These are phyloP conservation scores for Eucalyptus erythrocorys DNA, from an alignment of 345 rosid genomes.

Conservation along the genomic window DNA sequence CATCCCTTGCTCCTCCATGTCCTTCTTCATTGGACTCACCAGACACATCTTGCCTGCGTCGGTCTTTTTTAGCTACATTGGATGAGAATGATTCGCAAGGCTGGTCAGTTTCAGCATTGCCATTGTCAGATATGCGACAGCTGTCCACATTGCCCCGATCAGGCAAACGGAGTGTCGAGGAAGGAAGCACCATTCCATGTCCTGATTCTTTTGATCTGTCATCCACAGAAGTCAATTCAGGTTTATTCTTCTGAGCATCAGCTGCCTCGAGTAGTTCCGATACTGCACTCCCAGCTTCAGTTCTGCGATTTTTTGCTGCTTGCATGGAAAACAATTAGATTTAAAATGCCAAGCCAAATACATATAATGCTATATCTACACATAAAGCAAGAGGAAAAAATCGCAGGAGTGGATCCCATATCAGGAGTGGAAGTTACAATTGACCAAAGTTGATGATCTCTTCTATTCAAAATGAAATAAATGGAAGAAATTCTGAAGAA, in stretches of 20 bases:
- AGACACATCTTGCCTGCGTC: background rate
- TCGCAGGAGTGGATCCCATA: background rate
- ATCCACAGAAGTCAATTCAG: background rate
- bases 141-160: background rate
- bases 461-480: background rate
- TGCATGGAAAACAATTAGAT: background rate
- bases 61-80: background rate
- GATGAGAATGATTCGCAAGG: background rate
- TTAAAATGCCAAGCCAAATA: background rate
- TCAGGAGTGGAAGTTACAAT: background rate
- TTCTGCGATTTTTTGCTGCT: background rate
- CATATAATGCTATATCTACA: background rate
- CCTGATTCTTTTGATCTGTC: background rate
- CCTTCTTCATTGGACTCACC: background rate
- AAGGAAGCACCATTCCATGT: background rate
- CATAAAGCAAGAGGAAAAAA: background rate
- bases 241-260: background rate
- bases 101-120: background rate
- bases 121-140: background rate
- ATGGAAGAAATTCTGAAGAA: background rate
- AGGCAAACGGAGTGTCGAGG: background rate
- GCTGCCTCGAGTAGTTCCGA: background rate
- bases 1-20: background rate
- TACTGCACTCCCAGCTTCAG: background rate
- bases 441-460: background rate